A percentile compares a stretch with the other conserved stretches of the same genome.
phyloP scores from a whole-genome alignment of 306 rosid species.

The Dalbergia cultrata region DNA sequence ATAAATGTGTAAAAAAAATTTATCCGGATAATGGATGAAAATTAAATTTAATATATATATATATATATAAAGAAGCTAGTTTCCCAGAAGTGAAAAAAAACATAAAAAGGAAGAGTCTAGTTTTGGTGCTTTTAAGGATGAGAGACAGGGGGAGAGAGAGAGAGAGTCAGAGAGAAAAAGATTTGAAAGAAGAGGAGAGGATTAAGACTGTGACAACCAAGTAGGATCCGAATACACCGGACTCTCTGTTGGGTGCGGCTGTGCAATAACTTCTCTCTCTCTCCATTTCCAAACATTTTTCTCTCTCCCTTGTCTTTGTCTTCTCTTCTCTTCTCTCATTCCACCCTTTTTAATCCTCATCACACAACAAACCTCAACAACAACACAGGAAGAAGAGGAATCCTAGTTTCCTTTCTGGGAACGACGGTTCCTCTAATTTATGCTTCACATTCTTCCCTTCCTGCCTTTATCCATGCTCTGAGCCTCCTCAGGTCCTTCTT shows the following conservation, averaged over 20 bases:
- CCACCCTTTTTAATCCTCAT: not conserved
- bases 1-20: too few relatives aligned
- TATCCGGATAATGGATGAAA: too few relatives aligned
- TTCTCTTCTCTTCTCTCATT: not conserved
- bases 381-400: constrained; percentile 52
- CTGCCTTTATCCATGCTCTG: constrained; percentile 4
- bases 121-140: too few relatives aligned
- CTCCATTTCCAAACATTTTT: constrained; percentile 21
- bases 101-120: too few relatives aligned
- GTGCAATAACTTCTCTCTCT: constrained; percentile 34
- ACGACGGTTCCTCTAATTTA: constrained; percentile 65
- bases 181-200: too few relatives aligned
- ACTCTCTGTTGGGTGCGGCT: constrained; percentile 24
- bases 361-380: not conserved
- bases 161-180: too few relatives aligned
- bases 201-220: too few relatives aligned
- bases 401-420: constrained; percentile 67
- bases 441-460: constrained; percentile 22
- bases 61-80: too few relatives aligned
- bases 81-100: too few relatives aligned
- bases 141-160: too few relatives aligned
- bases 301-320: not conserved
- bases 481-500: constrained; percentile 42
- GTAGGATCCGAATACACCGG: constrained; percentile 59
- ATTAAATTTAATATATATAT: too few relatives aligned